A percentile compares a stretch with the other conserved stretches of the same genome.
Evolutionary conservation across 768 basidiomycete species (phyloP).

Genomic region (Hypholoma fasciculare): DNA sequence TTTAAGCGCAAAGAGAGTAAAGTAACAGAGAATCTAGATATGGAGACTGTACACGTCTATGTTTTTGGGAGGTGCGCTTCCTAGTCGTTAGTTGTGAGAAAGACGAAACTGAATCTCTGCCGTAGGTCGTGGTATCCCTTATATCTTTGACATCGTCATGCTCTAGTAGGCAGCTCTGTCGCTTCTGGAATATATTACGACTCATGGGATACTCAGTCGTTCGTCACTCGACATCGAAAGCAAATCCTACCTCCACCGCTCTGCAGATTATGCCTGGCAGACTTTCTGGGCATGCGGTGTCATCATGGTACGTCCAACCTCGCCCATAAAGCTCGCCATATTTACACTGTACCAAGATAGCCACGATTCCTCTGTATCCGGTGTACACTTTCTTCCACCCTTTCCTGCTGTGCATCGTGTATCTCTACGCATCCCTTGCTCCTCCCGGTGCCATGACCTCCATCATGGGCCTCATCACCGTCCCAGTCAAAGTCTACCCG

Average conservation of each 20-base stretch:
- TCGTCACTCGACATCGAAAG: conserved; percentile 66
- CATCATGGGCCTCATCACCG: conserved; percentile 74
- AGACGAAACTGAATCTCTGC: not conserved
- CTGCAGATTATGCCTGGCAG: conserved; percentile 81
- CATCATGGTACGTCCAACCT: conserved; percentile 55
- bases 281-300: conserved; percentile 50
- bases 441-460: conserved; percentile 69
- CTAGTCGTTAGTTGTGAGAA: not conserved
- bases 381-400: conserved; percentile 61
- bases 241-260: conserved; percentile 53
- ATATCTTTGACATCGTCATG: conserved; percentile 61
- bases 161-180: conserved; percentile 54
- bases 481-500: conserved; percentile 74
- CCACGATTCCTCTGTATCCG: conserved; percentile 59
- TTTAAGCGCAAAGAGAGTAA: not conserved
- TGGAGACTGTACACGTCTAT: conserved; percentile 77
- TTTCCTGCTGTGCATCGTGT: conserved; percentile 65
- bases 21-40: too few relatives aligned
- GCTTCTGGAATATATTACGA: not conserved
- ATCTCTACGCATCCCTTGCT: conserved; percentile 67
- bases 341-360: conserved; percentile 24
- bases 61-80: conserved; percentile 51
- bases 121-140: conserved; percentile 48
- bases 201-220: conserved; percentile 43
- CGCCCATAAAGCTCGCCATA: not conserved